Evolutionary conservation across 164 flowering plant species (phyloP).

Genomic region (Kingdonia uniflora): DNA sequence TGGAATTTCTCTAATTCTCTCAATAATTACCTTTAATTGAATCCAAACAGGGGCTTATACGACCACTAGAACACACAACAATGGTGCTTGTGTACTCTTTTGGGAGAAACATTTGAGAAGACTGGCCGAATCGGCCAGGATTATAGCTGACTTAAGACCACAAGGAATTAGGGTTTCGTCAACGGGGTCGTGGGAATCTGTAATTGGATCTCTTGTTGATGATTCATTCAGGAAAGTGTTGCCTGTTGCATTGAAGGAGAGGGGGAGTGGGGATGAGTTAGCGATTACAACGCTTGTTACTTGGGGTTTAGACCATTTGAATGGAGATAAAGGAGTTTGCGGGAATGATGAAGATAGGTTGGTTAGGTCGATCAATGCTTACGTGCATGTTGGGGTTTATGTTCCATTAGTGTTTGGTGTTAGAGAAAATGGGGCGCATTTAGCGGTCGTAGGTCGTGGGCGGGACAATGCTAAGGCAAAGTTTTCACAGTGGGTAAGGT

Average conservation of each 20-base stretch:
- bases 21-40: neutral
- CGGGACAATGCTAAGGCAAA: conserved; percentile 66
- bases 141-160: conserved; percentile 36
- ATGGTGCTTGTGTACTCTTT: conserved; percentile 40
- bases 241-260: conserved; percentile 27
- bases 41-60: conserved; percentile 72
- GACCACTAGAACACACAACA: conserved; percentile 61
- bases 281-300: conserved; percentile 45
- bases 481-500: conserved; percentile 91
- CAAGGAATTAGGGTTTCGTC: conserved; percentile 3
- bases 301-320: conserved; percentile 29
- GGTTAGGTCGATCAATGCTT: conserved; percentile 39
- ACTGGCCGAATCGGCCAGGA: conserved; percentile 39
- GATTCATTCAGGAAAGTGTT: conserved; percentile 34
- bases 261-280: conserved; percentile 43
- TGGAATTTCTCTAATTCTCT: neutral
- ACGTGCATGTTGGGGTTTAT: conserved; percentile 48
- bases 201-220: conserved; percentile 27
- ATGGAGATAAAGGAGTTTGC: conserved; percentile 2
- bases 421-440: conserved; percentile 35
- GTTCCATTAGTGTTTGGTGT: conserved; percentile 50
- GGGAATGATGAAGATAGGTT: conserved; percentile 15
- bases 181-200: conserved; percentile 19
- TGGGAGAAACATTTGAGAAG: conserved; percentile 71
- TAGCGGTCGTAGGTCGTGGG: conserved; percentile 72